phyloP scores from a whole-genome alignment of 768 basidiomycete genomes.

The Suillus subaureus region DNA sequence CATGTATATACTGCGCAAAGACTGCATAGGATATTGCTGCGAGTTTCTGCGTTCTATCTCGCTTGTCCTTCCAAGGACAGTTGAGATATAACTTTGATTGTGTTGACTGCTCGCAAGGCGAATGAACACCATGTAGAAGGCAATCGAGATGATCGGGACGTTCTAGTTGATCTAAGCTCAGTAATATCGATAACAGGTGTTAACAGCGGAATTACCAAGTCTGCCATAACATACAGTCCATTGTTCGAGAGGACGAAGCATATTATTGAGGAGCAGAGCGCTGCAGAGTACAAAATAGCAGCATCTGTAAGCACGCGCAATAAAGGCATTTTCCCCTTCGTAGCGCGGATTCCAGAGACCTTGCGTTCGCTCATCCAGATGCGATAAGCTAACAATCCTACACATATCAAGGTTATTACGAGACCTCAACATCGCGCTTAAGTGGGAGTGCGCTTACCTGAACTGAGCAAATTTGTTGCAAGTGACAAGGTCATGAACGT shows the following conservation, averaged over 20 bases:
- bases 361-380: background rate
- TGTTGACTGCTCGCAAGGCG: background rate
- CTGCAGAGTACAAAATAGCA: conserved; percentile 7
- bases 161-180: background rate
- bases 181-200: background rate
- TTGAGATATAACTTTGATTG: background rate
- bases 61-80: background rate
- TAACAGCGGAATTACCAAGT: background rate
- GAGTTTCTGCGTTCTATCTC: background rate
- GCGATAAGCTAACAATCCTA: background rate
- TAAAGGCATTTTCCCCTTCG: background rate
- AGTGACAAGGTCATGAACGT: background rate
- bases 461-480: background rate
- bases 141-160: conserved; percentile 10
- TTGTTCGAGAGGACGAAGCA: conserved; percentile 4
- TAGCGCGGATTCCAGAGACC: background rate
- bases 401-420: background rate
- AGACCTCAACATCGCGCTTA: background rate
- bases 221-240: conserved; percentile 7
- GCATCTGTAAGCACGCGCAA: background rate
- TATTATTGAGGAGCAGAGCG: conserved; percentile 10
- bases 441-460: background rate
- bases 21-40: background rate
- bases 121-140: conserved; percentile 16
- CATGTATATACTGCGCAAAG: background rate